Evolutionary conservation across 2,329 filamentous ascomycete genomes (phyloP).

Genomic region (Aureobasidium uvarum): DNA sequence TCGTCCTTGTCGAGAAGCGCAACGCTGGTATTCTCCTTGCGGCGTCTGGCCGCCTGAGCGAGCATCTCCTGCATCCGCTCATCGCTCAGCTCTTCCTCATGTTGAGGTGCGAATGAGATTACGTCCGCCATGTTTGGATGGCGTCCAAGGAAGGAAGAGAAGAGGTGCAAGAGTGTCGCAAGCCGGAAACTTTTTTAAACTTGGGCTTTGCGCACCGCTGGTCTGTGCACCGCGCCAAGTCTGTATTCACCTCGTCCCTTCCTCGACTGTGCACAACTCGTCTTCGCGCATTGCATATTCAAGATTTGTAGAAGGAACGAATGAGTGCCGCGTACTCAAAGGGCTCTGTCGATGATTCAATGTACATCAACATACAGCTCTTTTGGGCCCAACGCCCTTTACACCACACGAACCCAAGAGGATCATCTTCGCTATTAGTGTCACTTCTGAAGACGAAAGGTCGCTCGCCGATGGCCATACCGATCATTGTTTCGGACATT

Average conservation of each 20-base stretch:
- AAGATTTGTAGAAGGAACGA: not conserved
- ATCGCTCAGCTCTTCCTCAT: slow-evolving; percentile 55
- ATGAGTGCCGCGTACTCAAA: not conserved
- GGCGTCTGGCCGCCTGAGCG: slow-evolving; percentile 60
- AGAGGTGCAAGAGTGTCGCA: not conserved
- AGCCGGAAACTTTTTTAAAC: slow-evolving; percentile 17
- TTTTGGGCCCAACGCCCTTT: too few relatives aligned
- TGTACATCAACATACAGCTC: not conserved
- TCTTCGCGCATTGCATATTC: not conserved
- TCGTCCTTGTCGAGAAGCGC: slow-evolving; percentile 29
- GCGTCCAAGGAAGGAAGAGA: slow-evolving; percentile 14
- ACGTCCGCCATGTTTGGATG: slow-evolving; percentile 25
- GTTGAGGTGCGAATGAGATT: slow-evolving; percentile 18
- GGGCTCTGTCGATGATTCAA: not conserved
- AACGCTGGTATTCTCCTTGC: slow-evolving; percentile 46
- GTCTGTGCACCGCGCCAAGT: slow-evolving; percentile 9
- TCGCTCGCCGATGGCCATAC: not conserved
- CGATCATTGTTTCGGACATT: not conserved
- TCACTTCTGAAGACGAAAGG: too few relatives aligned
- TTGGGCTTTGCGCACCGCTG: slow-evolving; percentile 5
- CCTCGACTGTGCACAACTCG: not conserved
- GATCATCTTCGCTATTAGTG: too few relatives aligned
- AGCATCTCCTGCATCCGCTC: slow-evolving; percentile 64
- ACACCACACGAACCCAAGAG: too few relatives aligned
- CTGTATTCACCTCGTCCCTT: not conserved